A percentile compares a stretch with the other conserved stretches of the same genome.
phyloP scores from a whole-genome alignment of 257 asterid genomes.

The Nicotiana sylvestris region DNA sequence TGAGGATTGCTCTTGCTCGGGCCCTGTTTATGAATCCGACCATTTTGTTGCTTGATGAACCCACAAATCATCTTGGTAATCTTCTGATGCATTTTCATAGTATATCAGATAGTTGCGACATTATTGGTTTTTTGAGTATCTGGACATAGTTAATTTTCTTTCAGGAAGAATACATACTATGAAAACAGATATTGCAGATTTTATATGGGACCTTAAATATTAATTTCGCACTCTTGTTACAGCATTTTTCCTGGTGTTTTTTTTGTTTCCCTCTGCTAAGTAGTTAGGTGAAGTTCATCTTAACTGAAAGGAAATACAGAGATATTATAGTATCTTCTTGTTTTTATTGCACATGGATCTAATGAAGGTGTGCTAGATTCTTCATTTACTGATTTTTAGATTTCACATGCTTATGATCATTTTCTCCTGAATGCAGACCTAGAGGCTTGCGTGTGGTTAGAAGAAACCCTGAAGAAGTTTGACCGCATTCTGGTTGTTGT shows the following conservation, averaged over 20 bases:
- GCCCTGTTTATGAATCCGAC: constrained; percentile 98
- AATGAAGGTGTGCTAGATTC: neutral
- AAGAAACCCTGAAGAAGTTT: constrained; percentile 83
- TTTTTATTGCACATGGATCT: neutral
- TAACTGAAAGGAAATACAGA: neutral
- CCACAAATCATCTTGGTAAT: constrained; percentile 97
- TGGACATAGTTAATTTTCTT: no score
- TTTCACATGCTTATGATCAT: neutral
- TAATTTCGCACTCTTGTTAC: neutral
- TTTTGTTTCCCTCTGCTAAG: neutral
- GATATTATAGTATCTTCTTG: neutral
- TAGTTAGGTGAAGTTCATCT: neutral
- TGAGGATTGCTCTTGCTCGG: constrained; percentile 96
- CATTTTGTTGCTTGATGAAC: constrained; percentile 89
- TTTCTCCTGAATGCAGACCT: constrained; percentile 44
- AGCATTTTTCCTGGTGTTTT: neutral
- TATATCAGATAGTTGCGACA: neutral
- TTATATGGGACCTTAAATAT: neutral
- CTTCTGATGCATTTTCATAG: neutral
- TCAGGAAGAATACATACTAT: no score
- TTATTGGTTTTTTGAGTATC: neutral
- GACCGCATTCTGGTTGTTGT: constrained; percentile 90
- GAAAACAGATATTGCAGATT: neutral
- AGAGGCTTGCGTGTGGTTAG: constrained; percentile 98
- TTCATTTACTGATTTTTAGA: neutral